Evolutionary conservation across 1,284 basidiomycete species (phyloP), one percentile per base, ranked within the genome.

Genomic region (Moesziomyces sp.): DNA sequence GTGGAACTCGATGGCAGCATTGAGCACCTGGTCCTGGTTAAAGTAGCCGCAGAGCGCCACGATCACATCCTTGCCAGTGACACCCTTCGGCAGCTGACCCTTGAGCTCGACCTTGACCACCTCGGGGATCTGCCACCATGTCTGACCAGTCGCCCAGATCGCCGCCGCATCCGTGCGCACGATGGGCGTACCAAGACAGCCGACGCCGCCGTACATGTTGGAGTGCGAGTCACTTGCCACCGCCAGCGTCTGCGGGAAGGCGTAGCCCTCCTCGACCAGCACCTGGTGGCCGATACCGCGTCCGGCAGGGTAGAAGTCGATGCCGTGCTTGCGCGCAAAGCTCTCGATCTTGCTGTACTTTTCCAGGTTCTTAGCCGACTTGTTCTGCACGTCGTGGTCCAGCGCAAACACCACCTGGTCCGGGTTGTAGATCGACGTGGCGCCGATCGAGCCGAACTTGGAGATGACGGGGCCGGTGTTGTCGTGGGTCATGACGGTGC

Each of bases 61-160:
- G 65, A 99, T 99, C 46, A 99, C 93, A 80, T 99, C 96, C 85
- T 99, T 99, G 40, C 97, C 97, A 0, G 94, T 97, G 0, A 98
- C 96, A 9, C 97, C 97, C 0, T 91, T 89, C 0, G 92, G 88
- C 0, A 98, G 88, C 67, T 87, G 86, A 14, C 96, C 96, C 65
- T 88, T 90, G 45, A 99, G 87, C 81, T 97, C 94, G 63, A 99
- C 96, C 69, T 93, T 93, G 85, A 99, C 89, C 88, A 97, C 94
- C 10, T 94, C 90, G 7, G 96, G 96, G 26, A 99, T 92, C 86
- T 99, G 96, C 97, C 96, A 99, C 96, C 96, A 99, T 5, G 97
- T 99, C 85, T 94, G 94, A 45, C 96, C 94, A 0, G 97, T 99
- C 3, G 97, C 94, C 96, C 96, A 99, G 19, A 99, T 90, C 2